Base-by-base conservation (phyloP, 1,139 yeast genomes). In the Geotrichum restrictum region DNA sequence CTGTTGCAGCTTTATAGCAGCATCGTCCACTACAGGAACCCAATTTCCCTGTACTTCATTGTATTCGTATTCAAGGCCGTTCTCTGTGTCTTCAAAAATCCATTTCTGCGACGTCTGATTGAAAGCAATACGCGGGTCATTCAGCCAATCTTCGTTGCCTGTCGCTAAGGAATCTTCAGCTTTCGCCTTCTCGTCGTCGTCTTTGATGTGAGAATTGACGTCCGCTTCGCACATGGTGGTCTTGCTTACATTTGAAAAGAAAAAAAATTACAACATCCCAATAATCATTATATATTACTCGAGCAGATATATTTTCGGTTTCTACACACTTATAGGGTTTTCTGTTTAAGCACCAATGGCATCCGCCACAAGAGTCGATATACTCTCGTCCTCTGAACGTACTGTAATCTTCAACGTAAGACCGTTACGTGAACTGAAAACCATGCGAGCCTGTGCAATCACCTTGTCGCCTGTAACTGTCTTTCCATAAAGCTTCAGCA, bases 401-500 rank as follows among this genome's bases (percentile, higher is more conserved):
- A 84, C 85, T 59, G 79, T 78, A 52, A 85, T 77, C 73, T 88
- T 89, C 66, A 93, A 82, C 60, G 91, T 88, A 53, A 88, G 82
- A 56, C 88, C 88, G 60, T 79, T 79, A 52, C 83, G 81, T 11
- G 88, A 78, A 51, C 84, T 77, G 60, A 78, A 74, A 14, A 93
- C 95, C 72, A 93, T 78, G 67, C 88, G 82, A 44, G 87, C 77
- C 59, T 77, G 68, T 7, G 82, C 81, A 24, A 84, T 93, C 57
- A 88, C 81, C 70, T 83, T 85, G 43, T 73, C 77, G 51, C 89
- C 93, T 70, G 78, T 77, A 32, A 86, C 78, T 60, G 88, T 82
- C 71, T 84, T 85, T 66, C 98, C 98, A 64, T 79, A 85, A 61
- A 89, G 73, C 72, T 89, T 89, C 71, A 93, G 75, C 13, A 80